Percentiles rank a stretch among this genome's conserved stretches.
These are phyloP conservation scores for Aspergillus panamensis DNA, from an alignment of 495 filamentous ascomycete species.

Conservation along the genomic window DNA sequence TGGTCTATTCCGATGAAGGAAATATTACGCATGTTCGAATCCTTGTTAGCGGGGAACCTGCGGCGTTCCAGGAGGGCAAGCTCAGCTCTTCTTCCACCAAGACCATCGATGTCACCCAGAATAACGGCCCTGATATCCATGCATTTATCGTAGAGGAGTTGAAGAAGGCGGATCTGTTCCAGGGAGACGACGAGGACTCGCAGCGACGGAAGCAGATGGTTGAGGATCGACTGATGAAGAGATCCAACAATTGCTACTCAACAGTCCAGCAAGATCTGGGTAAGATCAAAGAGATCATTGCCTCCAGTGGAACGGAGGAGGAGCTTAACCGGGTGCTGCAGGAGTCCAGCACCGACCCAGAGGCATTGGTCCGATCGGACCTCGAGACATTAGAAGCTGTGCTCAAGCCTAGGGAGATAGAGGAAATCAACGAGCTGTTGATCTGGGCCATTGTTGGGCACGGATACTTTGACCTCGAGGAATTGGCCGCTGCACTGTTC, in stretches of 20 bases:
- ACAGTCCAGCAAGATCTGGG: conserved; percentile 13
- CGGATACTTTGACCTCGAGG: conserved; percentile 9
- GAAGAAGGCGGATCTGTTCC: conserved; percentile 10
- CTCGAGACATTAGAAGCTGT: conserved; percentile 19
- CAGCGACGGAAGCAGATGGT: conserved; percentile 5
- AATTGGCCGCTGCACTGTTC: conserved; percentile 21
- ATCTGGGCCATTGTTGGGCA: conserved; percentile 23
- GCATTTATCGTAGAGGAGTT: conserved; percentile 14
- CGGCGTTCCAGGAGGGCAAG: neutral
- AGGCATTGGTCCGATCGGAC: conserved; percentile 13
- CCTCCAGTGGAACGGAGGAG: conserved; percentile 22
- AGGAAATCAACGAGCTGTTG: conserved; percentile 28
- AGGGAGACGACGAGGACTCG: conserved; percentile 13
- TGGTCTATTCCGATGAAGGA: neutral
- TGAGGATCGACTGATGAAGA: conserved; percentile 6
- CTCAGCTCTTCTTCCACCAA: neutral
- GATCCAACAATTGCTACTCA: conserved; percentile 12
- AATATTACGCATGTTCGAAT: conserved; percentile 5
- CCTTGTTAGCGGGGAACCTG: conserved; percentile 9
- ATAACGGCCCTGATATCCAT: conserved; percentile 9
- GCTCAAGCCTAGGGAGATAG: conserved; percentile 23
- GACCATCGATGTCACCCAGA: conserved; percentile 9
- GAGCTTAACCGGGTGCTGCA: conserved; percentile 21
- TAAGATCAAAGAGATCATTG: conserved; percentile 22
- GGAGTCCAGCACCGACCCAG: conserved; percentile 20